These are phyloP conservation scores for Ophiostoma sp. DNA, from an alignment of 2,329 filamentous ascomycete genomes.

Conservation along the genomic window DNA sequence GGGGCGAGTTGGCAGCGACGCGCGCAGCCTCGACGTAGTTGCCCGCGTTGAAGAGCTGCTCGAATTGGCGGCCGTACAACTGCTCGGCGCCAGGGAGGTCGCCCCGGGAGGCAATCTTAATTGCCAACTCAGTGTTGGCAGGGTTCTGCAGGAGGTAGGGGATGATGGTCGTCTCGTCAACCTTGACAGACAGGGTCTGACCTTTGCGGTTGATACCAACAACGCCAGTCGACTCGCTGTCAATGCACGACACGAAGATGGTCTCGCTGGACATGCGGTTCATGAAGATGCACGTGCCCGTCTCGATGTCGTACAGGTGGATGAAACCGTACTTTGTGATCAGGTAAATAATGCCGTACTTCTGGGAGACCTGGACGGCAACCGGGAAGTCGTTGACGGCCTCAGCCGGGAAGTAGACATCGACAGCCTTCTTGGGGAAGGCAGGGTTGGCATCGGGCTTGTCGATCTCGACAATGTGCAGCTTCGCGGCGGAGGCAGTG, in stretches of 20 bases:
- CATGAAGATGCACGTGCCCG: conserved; percentile 95
- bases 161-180: conserved; percentile 89
- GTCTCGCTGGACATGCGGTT: conserved; percentile 99
- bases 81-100: conserved; percentile 92
- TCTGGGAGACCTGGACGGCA: conserved; percentile 93
- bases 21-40: conserved; percentile 89
- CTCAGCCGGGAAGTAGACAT: conserved; percentile 96
- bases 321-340: conserved; percentile 99
- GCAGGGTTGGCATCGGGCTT: conserved; percentile 84
- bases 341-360: conserved; percentile 95
- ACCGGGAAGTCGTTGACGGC: conserved; percentile 97
- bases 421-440: conserved; percentile 94
- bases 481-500: conserved; percentile 83
- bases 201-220: conserved; percentile 97
- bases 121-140: conserved; percentile 87
- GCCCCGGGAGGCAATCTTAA: conserved; percentile 93
- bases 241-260: conserved; percentile 90
- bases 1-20: conserved; percentile 92
- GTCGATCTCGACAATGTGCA: conserved; percentile 97
- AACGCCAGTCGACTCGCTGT: conserved; percentile 81
- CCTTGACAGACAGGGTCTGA: conserved; percentile 89
- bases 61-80: conserved; percentile 89
- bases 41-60: conserved; percentile 76
- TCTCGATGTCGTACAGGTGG: conserved; percentile 96
- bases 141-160: conserved; percentile 96